Evolutionary conservation across 164 flowering plant species (phyloP).

Genomic region (Warburgia ugandensis): DNA sequence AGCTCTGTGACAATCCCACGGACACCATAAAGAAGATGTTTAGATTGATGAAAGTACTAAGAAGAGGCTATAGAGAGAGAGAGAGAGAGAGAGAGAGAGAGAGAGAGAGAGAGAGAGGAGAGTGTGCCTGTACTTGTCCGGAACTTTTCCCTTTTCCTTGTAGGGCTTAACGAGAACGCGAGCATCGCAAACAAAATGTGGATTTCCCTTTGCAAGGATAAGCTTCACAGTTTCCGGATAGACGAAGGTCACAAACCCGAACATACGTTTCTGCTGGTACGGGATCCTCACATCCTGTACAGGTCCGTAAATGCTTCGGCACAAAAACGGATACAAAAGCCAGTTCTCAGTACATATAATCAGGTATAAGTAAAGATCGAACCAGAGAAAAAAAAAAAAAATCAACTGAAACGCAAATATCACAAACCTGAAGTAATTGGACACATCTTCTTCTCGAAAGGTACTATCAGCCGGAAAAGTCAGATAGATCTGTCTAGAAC

Average conservation of each 20-base stretch:
- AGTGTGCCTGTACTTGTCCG: constrained; percentile 56
- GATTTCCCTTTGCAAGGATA: constrained; percentile 90
- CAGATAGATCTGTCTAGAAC: constrained; percentile 71
- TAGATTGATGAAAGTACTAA: too few species aligned
- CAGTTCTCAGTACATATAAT: too few species aligned
- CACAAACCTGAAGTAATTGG: constrained; percentile 77
- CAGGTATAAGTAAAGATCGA: not conserved
- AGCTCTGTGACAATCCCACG: too few species aligned
- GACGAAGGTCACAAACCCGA: constrained; percentile 91
- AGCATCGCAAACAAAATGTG: constrained; percentile 95
- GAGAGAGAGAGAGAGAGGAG: constrained; percentile 1
- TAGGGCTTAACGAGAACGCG: constrained; percentile 98
- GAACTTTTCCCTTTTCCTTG: constrained; percentile 94
- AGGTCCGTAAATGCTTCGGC: constrained; percentile 82
- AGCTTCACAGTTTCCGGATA: constrained; percentile 88
- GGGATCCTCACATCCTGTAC: constrained; percentile 98
- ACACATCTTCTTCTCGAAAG: constrained; percentile 91
- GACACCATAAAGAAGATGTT: too few species aligned
- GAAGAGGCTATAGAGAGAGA: too few species aligned
- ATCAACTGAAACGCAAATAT: not conserved
- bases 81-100: not conserved
- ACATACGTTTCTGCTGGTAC: constrained; percentile 97
- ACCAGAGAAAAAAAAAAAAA: constrained; percentile 1
- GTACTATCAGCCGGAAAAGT: constrained; percentile 98
- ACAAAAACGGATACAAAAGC: too few species aligned